Base-by-base conservation (phyloP, 805 yeast genomes). In the Cyberlindnera petersonii region DNA sequence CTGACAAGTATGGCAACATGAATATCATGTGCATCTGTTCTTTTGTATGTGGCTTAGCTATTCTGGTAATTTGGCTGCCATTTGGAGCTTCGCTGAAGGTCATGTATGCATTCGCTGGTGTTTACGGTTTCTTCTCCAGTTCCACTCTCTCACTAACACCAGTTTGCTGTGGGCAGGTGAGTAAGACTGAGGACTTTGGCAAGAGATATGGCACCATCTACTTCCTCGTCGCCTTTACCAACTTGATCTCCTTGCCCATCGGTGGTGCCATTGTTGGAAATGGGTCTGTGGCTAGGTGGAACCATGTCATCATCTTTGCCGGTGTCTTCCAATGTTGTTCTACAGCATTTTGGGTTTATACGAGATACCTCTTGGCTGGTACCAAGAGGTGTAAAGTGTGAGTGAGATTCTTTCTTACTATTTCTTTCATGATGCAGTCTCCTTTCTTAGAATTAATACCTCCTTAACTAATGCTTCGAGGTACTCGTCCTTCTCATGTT, bases 131-230 rank as follows among this genome's bases (percentile, higher is more conserved):
- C 49, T 69, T 72, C 40, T 66, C 75, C 22, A 79, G 86, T 4
- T 73, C 83, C 15, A 75, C 82, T 5, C 62, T 84, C 29, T 71
- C 85, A 1, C 52, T 83, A 35, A 73, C 83, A 1, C 87, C 91
- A 0, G 79, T 77, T 4, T 82, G 89, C 44, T 70, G 81, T n/a
- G 74, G 84, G 0, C 73, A 74, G 32, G 75, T 84, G 21, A 74
- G 81, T n/a, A 71, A 70, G 13, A 78, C 81, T 0, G 66, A 70
- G 42, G 74, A 78, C 39, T 82, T 81, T 55, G 89, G 89, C 15
- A 77, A 75, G 45, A 61, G 82, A 16, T 83, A 77, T 47, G 88
- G 88, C 0, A 69, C 86, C 13, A 71, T 79, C 44, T 81, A 79
- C 55, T 77, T 76, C 34, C 26, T 49, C 6, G 46, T 40, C 14